Evolutionary conservation across 225 moss, liverwort and hornwort species (phyloP).

Genomic region (Thuidium tamariscinum): DNA sequence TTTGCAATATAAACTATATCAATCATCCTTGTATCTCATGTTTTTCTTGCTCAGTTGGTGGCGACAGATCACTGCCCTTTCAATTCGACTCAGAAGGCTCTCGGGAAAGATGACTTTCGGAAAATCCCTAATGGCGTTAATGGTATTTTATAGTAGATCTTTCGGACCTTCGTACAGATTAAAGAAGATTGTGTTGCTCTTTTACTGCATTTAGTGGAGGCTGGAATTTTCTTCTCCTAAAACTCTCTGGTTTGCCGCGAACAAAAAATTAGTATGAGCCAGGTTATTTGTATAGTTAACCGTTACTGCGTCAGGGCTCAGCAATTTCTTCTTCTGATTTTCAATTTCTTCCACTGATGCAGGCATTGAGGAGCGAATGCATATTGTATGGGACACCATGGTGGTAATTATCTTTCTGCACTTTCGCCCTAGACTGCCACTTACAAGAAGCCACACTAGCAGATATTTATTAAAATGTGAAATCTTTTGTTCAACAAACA

Average conservation of each 20-base stretch:
- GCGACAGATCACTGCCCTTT: constrained; percentile 97
- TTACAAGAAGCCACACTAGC: not conserved
- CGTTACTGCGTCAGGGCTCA: not conserved
- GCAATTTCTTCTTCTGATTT: not conserved
- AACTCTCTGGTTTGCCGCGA: not conserved
- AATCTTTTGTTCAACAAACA: not conserved
- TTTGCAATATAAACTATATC: not conserved
- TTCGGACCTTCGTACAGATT: not conserved
- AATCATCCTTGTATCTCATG: not conserved
- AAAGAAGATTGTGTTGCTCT: not conserved
- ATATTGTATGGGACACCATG: constrained; percentile 98
- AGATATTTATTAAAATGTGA: not conserved
- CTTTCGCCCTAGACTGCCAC: not conserved
- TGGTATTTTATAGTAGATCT: constrained; percentile 27
- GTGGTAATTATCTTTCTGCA: constrained; percentile 56
- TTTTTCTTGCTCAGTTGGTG: constrained; percentile 46
- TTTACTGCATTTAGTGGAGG: not conserved
- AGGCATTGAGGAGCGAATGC: constrained; percentile 99
- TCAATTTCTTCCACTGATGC: not conserved
- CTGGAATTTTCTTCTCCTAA: not conserved
- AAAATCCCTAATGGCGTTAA: constrained; percentile 94
- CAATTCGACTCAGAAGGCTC: constrained; percentile 83
- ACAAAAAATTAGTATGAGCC: not conserved
- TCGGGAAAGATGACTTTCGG: constrained; percentile 78
- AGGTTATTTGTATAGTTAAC: not conserved